These are phyloP conservation scores for Neopestalotiopsis clavispora DNA, from an alignment of 2,329 filamentous ascomycete genomes.

Conservation along the genomic window DNA sequence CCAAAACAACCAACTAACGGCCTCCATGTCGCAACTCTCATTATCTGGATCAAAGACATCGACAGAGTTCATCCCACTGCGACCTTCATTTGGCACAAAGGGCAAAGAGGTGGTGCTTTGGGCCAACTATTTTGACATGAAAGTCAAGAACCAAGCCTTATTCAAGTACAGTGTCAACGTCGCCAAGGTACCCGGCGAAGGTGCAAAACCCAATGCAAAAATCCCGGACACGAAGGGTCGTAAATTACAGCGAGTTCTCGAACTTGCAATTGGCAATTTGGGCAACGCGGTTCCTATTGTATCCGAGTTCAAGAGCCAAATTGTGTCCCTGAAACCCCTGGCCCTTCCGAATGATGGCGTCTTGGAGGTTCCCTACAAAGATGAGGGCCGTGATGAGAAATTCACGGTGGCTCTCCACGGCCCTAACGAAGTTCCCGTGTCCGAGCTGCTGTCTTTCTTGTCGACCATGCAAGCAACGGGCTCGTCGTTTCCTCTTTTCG, in stretches of 20 bases:
- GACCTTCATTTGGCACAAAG: slow-evolving; percentile 53
- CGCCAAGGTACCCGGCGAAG: slow-evolving; percentile 19
- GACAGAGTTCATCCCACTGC: slow-evolving; percentile 42
- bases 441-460: slow-evolving; percentile 49
- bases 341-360: slow-evolving; percentile 38
- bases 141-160: slow-evolving; percentile 40
- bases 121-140: slow-evolving; percentile 59
- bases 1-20: slow-evolving; percentile 36
- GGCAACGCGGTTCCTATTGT: slow-evolving; percentile 39
- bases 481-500: slow-evolving; percentile 52
- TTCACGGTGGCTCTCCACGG: slow-evolving; percentile 49
- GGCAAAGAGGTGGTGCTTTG: slow-evolving; percentile 52
- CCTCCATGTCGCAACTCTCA: slow-evolving; percentile 42
- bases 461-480: slow-evolving; percentile 43
- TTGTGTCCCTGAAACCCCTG: slow-evolving; percentile 46
- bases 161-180: slow-evolving; percentile 53
- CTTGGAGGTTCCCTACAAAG: slow-evolving; percentile 41
- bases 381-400: slow-evolving; percentile 38
- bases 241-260: slow-evolving; percentile 49
- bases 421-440: slow-evolving; percentile 43
- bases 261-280: slow-evolving; percentile 42
- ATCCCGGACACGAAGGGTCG: slow-evolving; percentile 43
- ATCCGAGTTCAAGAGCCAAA: slow-evolving; percentile 56
- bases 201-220: slow-evolving; percentile 21
- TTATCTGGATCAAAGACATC: slow-evolving; percentile 25